Evolutionary conservation across 2,329 filamentous ascomycete genomes (phyloP).

Genomic region (Paecilomyces sp.): DNA sequence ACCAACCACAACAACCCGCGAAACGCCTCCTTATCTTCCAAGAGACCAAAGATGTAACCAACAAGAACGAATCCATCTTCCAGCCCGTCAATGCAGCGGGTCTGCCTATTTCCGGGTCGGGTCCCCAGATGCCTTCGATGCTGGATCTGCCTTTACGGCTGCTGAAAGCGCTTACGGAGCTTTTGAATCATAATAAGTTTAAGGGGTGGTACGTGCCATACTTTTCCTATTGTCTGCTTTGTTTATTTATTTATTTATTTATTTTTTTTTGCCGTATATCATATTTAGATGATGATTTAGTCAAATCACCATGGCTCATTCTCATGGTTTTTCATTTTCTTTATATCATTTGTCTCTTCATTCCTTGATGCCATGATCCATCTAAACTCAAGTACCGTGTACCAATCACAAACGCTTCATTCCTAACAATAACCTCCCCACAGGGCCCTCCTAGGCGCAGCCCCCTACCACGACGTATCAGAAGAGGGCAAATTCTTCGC

Average conservation of each 20-base stretch:
- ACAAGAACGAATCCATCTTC: conserved; percentile 20
- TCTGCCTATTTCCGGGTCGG: conserved; percentile 26
- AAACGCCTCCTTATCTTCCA: conserved; percentile 30
- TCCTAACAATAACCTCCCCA: neutral
- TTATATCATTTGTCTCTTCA: too few relatives aligned
- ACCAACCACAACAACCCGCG: conserved; percentile 6
- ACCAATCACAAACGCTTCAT: neutral
- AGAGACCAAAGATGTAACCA: conserved; percentile 25
- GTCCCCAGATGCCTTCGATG: conserved; percentile 25
- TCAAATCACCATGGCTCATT: too few relatives aligned
- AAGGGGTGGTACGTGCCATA: conserved; percentile 25
- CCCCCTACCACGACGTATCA: conserved; percentile 27
- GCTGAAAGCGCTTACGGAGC: conserved; percentile 29
- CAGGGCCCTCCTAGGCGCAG: conserved; percentile 27
- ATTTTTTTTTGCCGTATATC: too few relatives aligned
- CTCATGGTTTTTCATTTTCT: too few relatives aligned
- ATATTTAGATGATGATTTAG: too few relatives aligned
- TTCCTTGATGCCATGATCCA: too few relatives aligned
- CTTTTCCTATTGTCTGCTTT: too few relatives aligned
- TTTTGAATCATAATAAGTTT: conserved; percentile 31
- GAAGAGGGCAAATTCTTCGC: conserved; percentile 32
- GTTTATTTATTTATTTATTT: neutral
- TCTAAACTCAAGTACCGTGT: too few relatives aligned
- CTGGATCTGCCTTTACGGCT: conserved; percentile 26
- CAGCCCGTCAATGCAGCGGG: conserved; percentile 29